phyloP scores from a whole-genome alignment of 2,329 filamentous ascomycete species.

The Trichoderma harzianum region DNA sequence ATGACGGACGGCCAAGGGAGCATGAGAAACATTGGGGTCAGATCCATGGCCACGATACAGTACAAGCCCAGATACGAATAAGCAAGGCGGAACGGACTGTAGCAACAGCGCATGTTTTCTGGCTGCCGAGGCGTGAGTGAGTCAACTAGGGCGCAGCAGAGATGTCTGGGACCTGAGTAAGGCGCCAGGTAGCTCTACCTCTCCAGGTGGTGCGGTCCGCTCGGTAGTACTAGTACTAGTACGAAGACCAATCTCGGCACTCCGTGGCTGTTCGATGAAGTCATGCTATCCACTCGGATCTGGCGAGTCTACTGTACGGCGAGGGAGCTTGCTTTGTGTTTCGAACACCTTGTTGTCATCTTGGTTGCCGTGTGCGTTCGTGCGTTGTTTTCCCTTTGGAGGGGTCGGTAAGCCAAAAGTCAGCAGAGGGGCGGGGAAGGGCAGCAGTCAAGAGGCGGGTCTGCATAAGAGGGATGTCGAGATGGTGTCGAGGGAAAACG shows the following conservation, averaged over 20 bases:
- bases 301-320: neutral
- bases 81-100: neutral
- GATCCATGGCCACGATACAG: neutral
- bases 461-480: neutral
- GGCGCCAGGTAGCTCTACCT: neutral
- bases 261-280: conserved; percentile 4
- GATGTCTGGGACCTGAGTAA: neutral
- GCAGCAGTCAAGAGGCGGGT: neutral
- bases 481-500: neutral
- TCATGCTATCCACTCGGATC: conserved; percentile 1
- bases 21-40: neutral
- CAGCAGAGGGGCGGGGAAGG: neutral
- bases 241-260: neutral
- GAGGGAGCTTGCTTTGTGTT: neutral
- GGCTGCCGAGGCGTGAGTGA: conserved; percentile 11
- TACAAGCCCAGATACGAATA: neutral
- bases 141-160: neutral
- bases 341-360: neutral
- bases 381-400: neutral
- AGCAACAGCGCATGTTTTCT: neutral
- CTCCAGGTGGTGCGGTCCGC: neutral
- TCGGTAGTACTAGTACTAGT: neutral
- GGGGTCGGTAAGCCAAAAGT: neutral
- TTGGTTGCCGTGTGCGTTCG: neutral
- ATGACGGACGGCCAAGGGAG: neutral